Evolutionary conservation across 805 yeast genomes (phyloP).

Genomic region (Candida stauntonica): DNA sequence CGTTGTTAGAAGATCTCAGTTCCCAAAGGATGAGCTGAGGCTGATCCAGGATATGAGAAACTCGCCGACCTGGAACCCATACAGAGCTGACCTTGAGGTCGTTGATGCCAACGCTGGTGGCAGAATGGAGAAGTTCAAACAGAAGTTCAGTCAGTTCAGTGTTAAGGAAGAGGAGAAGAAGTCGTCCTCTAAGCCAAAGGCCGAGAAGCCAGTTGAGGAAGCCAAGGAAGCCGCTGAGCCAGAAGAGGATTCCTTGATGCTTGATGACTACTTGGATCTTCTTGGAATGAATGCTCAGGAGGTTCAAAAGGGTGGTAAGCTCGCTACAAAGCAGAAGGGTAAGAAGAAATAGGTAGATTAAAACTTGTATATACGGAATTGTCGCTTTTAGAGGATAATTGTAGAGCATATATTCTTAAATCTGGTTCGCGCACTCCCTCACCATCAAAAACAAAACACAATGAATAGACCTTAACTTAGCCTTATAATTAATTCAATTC

Average conservation of each 20-base stretch:
- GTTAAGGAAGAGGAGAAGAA: slow-evolving; percentile 30
- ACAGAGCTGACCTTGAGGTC: slow-evolving; percentile 68
- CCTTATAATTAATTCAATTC: slow-evolving; percentile 20
- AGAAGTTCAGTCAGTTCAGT: slow-evolving; percentile 53
- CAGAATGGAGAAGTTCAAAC: slow-evolving; percentile 68
- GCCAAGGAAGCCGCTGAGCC: slow-evolving; percentile 6
- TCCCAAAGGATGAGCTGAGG: slow-evolving; percentile 81
- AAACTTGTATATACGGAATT: slow-evolving; percentile 1
- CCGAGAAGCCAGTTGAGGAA: slow-evolving; percentile 6
- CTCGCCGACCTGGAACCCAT: slow-evolving; percentile 83
- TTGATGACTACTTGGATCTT: slow-evolving; percentile 53
- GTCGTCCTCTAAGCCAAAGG: slow-evolving; percentile 15
- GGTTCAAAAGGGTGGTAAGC: slow-evolving; percentile 52
- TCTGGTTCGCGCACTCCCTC: neutral
- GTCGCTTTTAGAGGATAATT: too few relatives aligned
- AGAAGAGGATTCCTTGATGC: slow-evolving; percentile 18
- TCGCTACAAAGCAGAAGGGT: slow-evolving; percentile 42
- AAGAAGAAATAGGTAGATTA: slow-evolving; percentile 33
- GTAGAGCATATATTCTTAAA: too few relatives aligned
- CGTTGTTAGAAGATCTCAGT: slow-evolving; percentile 73
- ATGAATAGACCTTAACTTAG: neutral
- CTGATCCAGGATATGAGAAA: slow-evolving; percentile 88
- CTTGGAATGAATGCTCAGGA: slow-evolving; percentile 54
- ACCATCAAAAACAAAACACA: neutral
- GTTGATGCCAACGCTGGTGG: slow-evolving; percentile 84